Percentiles rank a stretch among this genome's conserved stretches.
These are phyloP conservation scores for Phylloboletellus chloephorus DNA, from an alignment of 1,284 basidiomycete genomes.

Conservation along the genomic window DNA sequence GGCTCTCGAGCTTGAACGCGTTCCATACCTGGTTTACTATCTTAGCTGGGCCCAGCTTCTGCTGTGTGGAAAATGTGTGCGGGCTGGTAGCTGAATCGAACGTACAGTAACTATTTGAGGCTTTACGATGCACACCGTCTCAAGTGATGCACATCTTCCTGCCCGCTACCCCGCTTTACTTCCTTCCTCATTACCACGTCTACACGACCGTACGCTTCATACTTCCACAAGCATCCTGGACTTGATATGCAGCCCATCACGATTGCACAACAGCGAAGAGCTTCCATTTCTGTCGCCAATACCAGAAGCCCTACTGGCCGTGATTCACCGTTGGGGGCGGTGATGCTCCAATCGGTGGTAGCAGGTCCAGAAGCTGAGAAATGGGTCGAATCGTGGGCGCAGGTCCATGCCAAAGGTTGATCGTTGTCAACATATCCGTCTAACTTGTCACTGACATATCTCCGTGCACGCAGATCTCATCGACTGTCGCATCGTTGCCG, in stretches of 20 bases:
- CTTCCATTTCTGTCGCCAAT: constrained; percentile 18
- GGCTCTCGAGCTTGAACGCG: not conserved
- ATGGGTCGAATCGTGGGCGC: constrained; percentile 56
- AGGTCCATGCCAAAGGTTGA: constrained; percentile 51
- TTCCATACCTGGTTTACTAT: no score
- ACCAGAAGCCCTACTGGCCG: constrained; percentile 15
- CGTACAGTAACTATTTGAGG: no score
- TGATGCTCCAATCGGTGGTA: constrained; percentile 11
- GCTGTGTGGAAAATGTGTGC: no score
- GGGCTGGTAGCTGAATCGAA: no score
- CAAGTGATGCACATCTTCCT: constrained; percentile 8
- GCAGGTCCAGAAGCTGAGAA: constrained; percentile 42
- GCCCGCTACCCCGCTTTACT: constrained; percentile 5
- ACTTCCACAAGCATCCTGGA: constrained; percentile 1
- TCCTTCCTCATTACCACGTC: constrained; percentile 1
- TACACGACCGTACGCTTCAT: not conserved
- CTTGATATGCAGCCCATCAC: constrained; percentile 12
- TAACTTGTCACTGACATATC: not conserved
- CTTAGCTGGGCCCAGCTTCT: no score
- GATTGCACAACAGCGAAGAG: constrained; percentile 16
- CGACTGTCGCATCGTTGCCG: constrained; percentile 55
- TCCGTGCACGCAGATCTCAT: constrained; percentile 47
- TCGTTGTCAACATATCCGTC: not conserved
- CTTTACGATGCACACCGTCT: not conserved
- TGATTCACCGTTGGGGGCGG: constrained; percentile 17